phyloP scores from a whole-genome alignment of 805 yeast species.

The Candida tammaniensis region DNA sequence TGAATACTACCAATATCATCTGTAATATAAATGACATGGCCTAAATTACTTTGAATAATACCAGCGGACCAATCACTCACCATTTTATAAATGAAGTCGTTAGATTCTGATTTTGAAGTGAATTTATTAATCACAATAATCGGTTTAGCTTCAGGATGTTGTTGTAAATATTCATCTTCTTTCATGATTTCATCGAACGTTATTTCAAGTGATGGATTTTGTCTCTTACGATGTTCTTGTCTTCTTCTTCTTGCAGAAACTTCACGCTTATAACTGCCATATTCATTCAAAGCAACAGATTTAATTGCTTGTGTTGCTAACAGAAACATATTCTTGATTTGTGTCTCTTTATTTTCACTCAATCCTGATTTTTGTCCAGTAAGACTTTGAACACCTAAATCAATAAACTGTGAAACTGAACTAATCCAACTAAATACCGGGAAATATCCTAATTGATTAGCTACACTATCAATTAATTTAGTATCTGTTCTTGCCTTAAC shows the following conservation, averaged over 20 bases:
- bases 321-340: conserved; percentile 74
- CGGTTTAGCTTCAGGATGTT: conserved; percentile 82
- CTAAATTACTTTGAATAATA: conserved; percentile 71
- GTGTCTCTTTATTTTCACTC: conserved; percentile 78
- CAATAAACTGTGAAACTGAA: conserved; percentile 72
- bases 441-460: conserved; percentile 81
- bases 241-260: conserved; percentile 17
- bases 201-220: conserved; percentile 17
- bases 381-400: conserved; percentile 81
- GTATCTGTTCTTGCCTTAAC: conserved; percentile 74
- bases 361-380: conserved; percentile 94
- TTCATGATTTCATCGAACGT: conserved; percentile 37
- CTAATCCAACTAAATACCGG: conserved; percentile 95
- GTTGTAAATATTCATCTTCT: conserved; percentile 81
- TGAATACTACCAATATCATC: conserved; percentile 79
- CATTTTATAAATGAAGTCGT: conserved; percentile 66
- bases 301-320: conserved; percentile 73
- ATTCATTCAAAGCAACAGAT: conserved; percentile 45
- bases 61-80: conserved; percentile 88
- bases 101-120: conserved; percentile 43
- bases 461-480: conserved; percentile 61
- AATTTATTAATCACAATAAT: conserved; percentile 80
- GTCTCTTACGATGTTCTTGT: conserved; percentile 17
- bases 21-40: conserved; percentile 87
- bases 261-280: conserved; percentile 24